These are phyloP conservation scores for Knoxdaviesia proteae DNA, from an alignment of 2,329 filamentous ascomycete genomes.

Conservation along the genomic window DNA sequence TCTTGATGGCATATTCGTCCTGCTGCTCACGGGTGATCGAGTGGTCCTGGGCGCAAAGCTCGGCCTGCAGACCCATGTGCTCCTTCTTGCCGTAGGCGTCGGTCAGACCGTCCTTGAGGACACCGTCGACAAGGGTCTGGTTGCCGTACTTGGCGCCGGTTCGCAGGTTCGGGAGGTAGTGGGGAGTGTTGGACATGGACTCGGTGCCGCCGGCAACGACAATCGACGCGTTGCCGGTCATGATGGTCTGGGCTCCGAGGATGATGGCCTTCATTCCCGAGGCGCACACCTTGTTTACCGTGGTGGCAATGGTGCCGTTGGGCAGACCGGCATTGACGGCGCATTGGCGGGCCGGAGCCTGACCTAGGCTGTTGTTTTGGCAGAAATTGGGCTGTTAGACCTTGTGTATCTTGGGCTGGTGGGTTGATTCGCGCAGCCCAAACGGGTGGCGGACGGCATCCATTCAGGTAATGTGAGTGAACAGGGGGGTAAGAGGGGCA, in stretches of 20 bases:
- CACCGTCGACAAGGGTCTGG: constrained; percentile 70
- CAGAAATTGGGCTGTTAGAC: no score
- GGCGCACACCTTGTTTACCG: constrained; percentile 98
- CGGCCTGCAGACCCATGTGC: constrained; percentile 85
- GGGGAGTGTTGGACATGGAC: constrained; percentile 95
- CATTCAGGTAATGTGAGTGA: no score
- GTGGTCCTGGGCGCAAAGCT: constrained; percentile 80
- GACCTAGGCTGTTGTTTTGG: constrained; percentile 47
- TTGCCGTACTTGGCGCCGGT: constrained; percentile 86
- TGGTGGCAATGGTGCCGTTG: constrained; percentile 65
- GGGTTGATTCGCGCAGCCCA: no score
- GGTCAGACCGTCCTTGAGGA: constrained; percentile 84
- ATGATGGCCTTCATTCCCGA: constrained; percentile 88
- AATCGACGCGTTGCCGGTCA: constrained; percentile 82
- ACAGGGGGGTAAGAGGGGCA: neutral
- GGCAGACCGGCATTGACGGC: constrained; percentile 73
- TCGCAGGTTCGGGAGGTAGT: constrained; percentile 81
- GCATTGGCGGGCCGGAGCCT: constrained; percentile 90
- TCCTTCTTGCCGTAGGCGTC: constrained; percentile 84
- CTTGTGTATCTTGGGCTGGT: no score
- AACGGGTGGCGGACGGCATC: no score
- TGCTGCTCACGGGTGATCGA: constrained; percentile 64
- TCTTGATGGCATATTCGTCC: constrained; percentile 88
- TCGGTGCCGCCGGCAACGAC: constrained; percentile 89
- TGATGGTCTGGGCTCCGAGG: constrained; percentile 88